Conservation (phyloP, 352 stramenopile genomes). For the Phytopythium kandeliae region DNA sequence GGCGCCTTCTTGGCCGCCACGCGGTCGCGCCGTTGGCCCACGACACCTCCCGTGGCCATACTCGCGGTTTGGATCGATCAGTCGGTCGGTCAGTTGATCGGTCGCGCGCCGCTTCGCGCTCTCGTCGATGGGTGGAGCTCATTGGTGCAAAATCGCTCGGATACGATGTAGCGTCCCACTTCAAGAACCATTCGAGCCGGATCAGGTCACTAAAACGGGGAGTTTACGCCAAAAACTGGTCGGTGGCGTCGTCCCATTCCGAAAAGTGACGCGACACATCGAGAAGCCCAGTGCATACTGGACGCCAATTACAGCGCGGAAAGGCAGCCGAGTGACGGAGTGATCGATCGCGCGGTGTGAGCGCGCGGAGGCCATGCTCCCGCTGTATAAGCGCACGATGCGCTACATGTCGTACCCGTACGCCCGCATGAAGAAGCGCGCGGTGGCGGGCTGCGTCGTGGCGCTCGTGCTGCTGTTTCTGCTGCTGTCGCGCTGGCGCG, state of each 20-base stretch:
- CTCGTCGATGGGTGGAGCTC: no score
- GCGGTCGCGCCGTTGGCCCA: neutral
- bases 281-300: neutral
- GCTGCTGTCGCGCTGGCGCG: conserved; percentile 24
- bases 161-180: no score
- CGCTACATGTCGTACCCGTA: conserved; percentile 57
- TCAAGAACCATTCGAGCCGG: conserved; percentile 5
- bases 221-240: neutral
- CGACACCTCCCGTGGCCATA: neutral
- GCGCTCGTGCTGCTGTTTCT: conserved; percentile 58
- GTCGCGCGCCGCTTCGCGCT: conserved; percentile 6
- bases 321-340: neutral
- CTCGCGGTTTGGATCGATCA: no score
- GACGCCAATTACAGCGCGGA: neutral
- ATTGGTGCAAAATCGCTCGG: no score
- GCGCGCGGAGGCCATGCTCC: conserved; percentile 20
- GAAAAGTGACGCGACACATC: conserved; percentile 5
- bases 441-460: conserved; percentile 24
- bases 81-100: no score
- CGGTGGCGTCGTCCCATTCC: neutral
- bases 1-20: neutral
- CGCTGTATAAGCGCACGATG: conserved; percentile 62
- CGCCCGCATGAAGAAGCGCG: conserved; percentile 46
- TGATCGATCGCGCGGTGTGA: neutral
- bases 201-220: neutral